A percentile compares a stretch with the other conserved stretches of the same genome.
These are phyloP conservation scores for Maudiozyma serrabonitensis DNA, from an alignment of 805 yeast species.

Conservation along the genomic window DNA sequence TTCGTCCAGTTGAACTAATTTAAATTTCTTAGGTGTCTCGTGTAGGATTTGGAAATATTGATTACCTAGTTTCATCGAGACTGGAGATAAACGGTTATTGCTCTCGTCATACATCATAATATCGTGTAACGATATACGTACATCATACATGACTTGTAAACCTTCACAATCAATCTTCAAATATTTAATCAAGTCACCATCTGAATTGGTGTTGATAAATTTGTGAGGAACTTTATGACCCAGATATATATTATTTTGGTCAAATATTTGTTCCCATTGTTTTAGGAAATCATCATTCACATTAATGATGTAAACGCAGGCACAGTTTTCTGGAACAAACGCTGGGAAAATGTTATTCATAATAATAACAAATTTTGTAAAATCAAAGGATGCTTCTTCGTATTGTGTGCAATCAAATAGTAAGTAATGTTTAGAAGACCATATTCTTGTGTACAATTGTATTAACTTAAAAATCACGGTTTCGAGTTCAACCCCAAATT, in stretches of 20 bases:
- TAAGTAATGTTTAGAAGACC: constrained; percentile 57
- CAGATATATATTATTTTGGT: constrained; percentile 18
- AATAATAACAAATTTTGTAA: constrained; percentile 19
- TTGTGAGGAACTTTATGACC: constrained; percentile 24
- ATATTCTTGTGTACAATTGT: constrained; percentile 57
- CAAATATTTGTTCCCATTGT: constrained; percentile 18
- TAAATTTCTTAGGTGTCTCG: constrained; percentile 35
- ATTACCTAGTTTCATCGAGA: constrained; percentile 59
- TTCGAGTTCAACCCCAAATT: constrained; percentile 35
- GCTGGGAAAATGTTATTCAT: constrained; percentile 42
- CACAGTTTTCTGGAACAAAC: constrained; percentile 42
- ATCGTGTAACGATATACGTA: constrained; percentile 43
- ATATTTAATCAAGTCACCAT: constrained; percentile 34
- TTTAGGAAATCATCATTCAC: constrained; percentile 24
- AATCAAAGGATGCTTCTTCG: constrained; percentile 21
- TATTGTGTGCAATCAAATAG: constrained; percentile 65
- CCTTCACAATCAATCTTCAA: constrained; percentile 38
- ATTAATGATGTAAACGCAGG: constrained; percentile 41
- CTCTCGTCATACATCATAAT: constrained; percentile 42
- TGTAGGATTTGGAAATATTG: constrained; percentile 50
- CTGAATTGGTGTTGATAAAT: constrained; percentile 41
- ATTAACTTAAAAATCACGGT: constrained; percentile 48
- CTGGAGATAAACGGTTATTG: constrained; percentile 45
- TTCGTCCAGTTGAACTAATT: constrained; percentile 26
- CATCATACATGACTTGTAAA: constrained; percentile 36